Evolutionary conservation across 768 basidiomycete genomes (phyloP).

Genomic region (Boletales sp.): DNA sequence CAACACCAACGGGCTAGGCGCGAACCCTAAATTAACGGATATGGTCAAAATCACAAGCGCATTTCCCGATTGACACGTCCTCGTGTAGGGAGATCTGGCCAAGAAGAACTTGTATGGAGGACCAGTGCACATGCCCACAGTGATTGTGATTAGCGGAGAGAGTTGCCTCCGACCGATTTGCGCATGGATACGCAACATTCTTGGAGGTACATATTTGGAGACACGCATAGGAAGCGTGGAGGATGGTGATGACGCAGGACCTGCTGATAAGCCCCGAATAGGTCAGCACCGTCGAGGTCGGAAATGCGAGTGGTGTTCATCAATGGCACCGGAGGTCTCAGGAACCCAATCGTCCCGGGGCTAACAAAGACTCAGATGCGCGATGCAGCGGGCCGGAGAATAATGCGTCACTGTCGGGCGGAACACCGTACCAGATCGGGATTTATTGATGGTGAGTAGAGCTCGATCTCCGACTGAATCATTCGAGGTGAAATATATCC

Average conservation of each 20-base stretch:
- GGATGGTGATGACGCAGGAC: slow-evolving; percentile 8
- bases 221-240: slow-evolving; percentile 8
- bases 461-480: slow-evolving; percentile 2
- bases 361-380: slow-evolving; percentile 4
- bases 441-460: neutral
- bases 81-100: slow-evolving; percentile 23
- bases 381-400: neutral
- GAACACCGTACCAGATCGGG: neutral
- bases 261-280: slow-evolving; percentile 1
- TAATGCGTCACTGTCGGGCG: neutral
- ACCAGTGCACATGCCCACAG: slow-evolving; percentile 6
- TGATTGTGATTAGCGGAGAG: slow-evolving; percentile 11
- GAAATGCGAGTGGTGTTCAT: slow-evolving; percentile 14
- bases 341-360: slow-evolving; percentile 8
- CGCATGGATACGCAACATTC: slow-evolving; percentile 7
- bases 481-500: too few relatives aligned
- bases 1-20: slow-evolving; percentile 6
- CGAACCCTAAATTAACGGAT: slow-evolving; percentile 33
- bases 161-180: slow-evolving; percentile 17
- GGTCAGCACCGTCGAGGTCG: slow-evolving; percentile 21
- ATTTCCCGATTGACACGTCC: slow-evolving; percentile 25
- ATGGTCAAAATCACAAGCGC: slow-evolving; percentile 18
- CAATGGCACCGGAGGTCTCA: slow-evolving; percentile 1
- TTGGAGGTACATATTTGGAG: neutral
- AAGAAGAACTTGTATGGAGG: slow-evolving; percentile 12